Base-by-base conservation (phyloP, 2,329 filamentous ascomycete genomes). In the Aphanoascus verrucosus region DNA sequence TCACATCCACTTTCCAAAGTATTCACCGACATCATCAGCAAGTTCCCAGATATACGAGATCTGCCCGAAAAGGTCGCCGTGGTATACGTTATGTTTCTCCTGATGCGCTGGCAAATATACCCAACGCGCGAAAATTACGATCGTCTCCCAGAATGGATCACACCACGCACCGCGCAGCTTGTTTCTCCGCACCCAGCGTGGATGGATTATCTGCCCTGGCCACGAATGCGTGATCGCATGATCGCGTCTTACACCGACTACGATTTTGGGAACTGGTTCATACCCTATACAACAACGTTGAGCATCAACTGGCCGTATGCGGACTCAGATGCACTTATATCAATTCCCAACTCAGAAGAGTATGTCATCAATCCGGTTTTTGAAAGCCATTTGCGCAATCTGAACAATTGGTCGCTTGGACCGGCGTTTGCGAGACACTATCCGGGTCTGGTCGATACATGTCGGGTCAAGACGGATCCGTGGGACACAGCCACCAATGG, bases 241-340 rank as follows among this genome's bases (percentile, higher is more conserved):
- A 74, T 83, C 20, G 67, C 72, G 20, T 67, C 74, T 0, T 77
- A 80, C 37, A 67, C 72, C 17, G 72, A 77, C 41, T 83, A 83
- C 53, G 74, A 79, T 0, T 91, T 94, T 62, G 84, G 90, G 54
- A 80, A 85, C 60, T 94, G 90, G 73, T 93, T 91, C 66, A 79
- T 91, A 15, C 85, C 86, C 0, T 94, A 83, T 66, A 93, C 86
- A 1, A 80, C 77, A 1, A 89, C 84, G 0, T 64, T 95, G 20
- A 82, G 78, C 23, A 68, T 95, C 14, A 93, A 90, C 60, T 96
- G 89, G 89, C 85, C 85, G 0, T 91, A 94, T 63, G 83, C 87
- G 53, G 77, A 82, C 0, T 81, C 79, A 0, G 84, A 89, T 60
- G 81, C 83, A 35, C 72, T 95, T 23, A 70, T 87, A 23, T 74